Percentiles rank a stretch among this genome's conserved stretches.
phyloP scores from a whole-genome alignment of 306 rosid genomes.

The Neltuma alba region DNA sequence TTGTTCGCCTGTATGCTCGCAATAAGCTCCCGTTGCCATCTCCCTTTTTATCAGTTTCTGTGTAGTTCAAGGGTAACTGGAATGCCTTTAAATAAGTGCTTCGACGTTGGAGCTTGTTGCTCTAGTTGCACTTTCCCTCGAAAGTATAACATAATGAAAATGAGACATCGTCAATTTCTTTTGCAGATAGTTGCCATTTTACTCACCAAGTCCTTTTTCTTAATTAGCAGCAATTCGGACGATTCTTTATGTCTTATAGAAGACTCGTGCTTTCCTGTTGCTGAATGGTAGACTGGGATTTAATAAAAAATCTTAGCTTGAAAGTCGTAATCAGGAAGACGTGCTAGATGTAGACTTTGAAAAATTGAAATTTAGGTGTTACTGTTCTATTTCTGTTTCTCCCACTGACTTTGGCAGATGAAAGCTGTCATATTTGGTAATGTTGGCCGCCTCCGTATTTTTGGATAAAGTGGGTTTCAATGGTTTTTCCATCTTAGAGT shows the following conservation, averaged over 20 bases:
- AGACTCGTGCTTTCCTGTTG: background rate
- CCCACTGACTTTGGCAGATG: background rate
- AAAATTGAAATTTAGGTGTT: background rate
- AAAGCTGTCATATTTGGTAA: background rate
- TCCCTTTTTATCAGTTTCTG: constrained; percentile 4
- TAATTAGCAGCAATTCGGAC: background rate
- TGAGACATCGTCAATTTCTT: background rate
- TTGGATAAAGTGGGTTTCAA: background rate
- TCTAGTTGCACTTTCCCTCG: background rate
- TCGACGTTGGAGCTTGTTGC: background rate
- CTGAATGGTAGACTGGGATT: background rate
- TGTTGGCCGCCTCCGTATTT: background rate
- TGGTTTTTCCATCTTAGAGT: background rate
- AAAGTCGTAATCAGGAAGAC: background rate
- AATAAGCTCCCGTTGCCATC: background rate
- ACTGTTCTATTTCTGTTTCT: background rate
- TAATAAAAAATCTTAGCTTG: background rate
- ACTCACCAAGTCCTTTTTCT: background rate
- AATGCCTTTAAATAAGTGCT: background rate
- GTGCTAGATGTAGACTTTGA: background rate
- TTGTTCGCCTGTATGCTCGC: background rate
- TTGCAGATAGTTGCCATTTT: background rate
- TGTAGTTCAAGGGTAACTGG: background rate
- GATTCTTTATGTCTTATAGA: background rate
- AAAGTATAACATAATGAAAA: background rate